phyloP scores from a whole-genome alignment of 2,329 filamentous ascomycete genomes.

The Magnaporthiopsis incrustans region DNA sequence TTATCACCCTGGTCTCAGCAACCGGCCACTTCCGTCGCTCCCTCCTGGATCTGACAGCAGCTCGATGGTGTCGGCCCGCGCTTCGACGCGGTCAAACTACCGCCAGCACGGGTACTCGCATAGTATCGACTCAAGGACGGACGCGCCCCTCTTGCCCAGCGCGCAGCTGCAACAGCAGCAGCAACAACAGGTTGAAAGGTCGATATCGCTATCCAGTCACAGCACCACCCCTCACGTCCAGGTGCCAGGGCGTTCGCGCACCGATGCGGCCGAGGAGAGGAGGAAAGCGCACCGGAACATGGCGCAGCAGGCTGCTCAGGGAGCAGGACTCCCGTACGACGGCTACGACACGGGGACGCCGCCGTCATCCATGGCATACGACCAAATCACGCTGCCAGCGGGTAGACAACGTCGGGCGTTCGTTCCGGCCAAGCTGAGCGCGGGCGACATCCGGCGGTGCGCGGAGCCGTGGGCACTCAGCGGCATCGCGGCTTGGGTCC shows the following conservation, averaged over 20 bases:
- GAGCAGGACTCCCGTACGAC: conserved; percentile 37
- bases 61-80: conserved; percentile 40
- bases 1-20: conserved; percentile 76
- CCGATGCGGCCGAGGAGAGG: conserved; percentile 74
- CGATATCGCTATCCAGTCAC: conserved; percentile 76
- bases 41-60: conserved; percentile 56
- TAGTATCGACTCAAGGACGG: conserved; percentile 36
- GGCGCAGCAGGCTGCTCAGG: conserved; percentile 47
- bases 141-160: conserved; percentile 38
- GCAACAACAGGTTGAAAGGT: conserved; percentile 52
- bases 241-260: conserved; percentile 84
- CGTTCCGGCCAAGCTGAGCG: conserved; percentile 72
- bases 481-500: conserved; percentile 78
- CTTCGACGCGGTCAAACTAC: conserved; percentile 35
- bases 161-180: conserved; percentile 36
- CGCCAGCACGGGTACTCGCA: conserved; percentile 44
- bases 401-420: conserved; percentile 71
- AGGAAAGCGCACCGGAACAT: conserved; percentile 38
- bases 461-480: conserved; percentile 88
- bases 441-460: conserved; percentile 76
- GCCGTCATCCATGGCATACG: conserved; percentile 54
- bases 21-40: conserved; percentile 55
- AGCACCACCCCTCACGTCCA: conserved; percentile 71
- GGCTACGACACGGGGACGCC: conserved; percentile 48
- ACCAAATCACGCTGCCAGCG: conserved; percentile 75